These are phyloP conservation scores for Pseudopyricularia javanii DNA, from an alignment of 2,329 filamentous ascomycete genomes.

Conservation along the genomic window DNA sequence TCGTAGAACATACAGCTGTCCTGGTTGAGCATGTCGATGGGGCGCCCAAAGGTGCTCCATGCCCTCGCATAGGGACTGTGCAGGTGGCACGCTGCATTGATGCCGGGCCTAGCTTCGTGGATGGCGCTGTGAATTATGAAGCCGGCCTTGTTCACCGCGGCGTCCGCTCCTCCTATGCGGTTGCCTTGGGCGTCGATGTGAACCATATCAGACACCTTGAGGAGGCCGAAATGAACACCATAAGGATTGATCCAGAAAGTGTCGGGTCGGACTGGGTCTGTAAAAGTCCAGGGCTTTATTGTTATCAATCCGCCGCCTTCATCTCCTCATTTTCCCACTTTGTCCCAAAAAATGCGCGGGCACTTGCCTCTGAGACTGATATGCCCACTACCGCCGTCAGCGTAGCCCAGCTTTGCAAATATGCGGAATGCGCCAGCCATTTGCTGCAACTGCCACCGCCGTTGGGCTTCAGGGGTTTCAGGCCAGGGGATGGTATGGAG, in stretches of 20 bases:
- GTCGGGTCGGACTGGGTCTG: conserved; percentile 40
- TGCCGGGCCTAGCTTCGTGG: conserved; percentile 49
- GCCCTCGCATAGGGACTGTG: conserved; percentile 53
- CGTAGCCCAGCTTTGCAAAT: conserved; percentile 31
- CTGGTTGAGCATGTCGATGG: conserved; percentile 57
- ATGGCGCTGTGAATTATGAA: conserved; percentile 58
- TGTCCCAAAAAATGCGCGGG: too few relatives aligned
- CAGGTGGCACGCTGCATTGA: conserved; percentile 54
- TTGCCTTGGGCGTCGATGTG: conserved; percentile 47
- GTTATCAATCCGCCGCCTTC: too few relatives aligned
- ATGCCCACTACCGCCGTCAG: conserved; percentile 32
- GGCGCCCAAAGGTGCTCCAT: conserved; percentile 49
- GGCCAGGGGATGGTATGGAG: too few relatives aligned
- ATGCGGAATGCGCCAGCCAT: conserved; percentile 34
- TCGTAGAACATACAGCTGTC: conserved; percentile 52
- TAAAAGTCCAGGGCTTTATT: too few relatives aligned
- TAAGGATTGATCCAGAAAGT: conserved; percentile 53
- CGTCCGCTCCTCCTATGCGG: conserved; percentile 43
- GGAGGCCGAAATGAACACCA: conserved; percentile 41
- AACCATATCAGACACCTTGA: conserved; percentile 46
- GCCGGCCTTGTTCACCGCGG: conserved; percentile 54
- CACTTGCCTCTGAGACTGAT: conserved; percentile 28
- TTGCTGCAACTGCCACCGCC: conserved; percentile 24
- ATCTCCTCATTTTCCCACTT: too few relatives aligned
- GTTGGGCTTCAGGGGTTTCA: too few relatives aligned